Evolutionary conservation across 1,284 basidiomycete species (phyloP), one percentile per base, ranked within the genome.

Genomic region (Fomitiporia mediterranea): DNA sequence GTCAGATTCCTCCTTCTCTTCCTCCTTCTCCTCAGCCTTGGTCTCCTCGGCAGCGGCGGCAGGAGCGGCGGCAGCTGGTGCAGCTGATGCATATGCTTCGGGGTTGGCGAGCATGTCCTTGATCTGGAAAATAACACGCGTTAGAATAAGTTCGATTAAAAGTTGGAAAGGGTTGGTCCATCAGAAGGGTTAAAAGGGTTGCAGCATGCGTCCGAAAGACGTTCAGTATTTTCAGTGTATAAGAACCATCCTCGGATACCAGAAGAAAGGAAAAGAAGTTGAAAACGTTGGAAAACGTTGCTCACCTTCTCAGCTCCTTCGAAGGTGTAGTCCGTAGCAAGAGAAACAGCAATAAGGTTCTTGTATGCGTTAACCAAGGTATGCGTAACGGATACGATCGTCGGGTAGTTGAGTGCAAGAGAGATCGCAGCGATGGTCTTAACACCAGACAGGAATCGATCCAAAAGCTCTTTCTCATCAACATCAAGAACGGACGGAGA

Each of bases 341-440:
- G 76, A 55, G 95, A 89, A 68, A 99, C 74, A 57, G 92, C 89
- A 63, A 99, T 76, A 63, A 97, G 73, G 82, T 98, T 98, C 89
- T 99, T 99, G 91, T 98, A 99, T 51, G 92, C 83, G 81, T 98
- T 98, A 82, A 99, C 93, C 61, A 99, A 83, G 46, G 90, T 89
- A 83, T 99, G 96, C 59, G 83, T 77, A 65, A 98, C 86, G 57
- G 94, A 98, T 64, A 89, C 94, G 65, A 99, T 77, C 61, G 96
- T 99, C 55, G 96, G 96, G 83, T 96, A 96, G 75, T 93, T 86
- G 72, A 96, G 80, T 28, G 96, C 96, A 67, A 99, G 79, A 56
- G 96, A 99, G 76, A 99, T 89, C 68, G 89, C 87, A 57, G 96
- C 96, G 68, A 99, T 88, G 66, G 94, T 91, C 82, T 93, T 94